phyloP scores from a whole-genome alignment of 106 monocot species.

The Dendrobium nobile region DNA sequence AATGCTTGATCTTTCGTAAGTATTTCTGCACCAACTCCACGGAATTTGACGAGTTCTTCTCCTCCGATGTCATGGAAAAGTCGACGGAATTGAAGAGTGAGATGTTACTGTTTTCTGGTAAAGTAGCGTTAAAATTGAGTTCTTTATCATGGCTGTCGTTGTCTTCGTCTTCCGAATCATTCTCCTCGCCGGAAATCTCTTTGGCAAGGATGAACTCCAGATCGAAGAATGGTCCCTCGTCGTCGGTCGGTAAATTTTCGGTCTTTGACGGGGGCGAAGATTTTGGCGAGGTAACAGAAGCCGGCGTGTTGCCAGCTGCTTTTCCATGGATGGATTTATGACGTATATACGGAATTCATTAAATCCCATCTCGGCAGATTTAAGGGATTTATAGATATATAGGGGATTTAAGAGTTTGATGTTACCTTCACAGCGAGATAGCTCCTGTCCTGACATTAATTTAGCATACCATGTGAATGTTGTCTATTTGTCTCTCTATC shows the following conservation, averaged over 20 bases:
- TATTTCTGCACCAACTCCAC: conserved; percentile 54
- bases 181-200: conserved; percentile 1
- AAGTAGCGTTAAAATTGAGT: not conserved
- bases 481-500: no score
- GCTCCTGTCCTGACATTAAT: no score
- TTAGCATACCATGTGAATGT: no score
- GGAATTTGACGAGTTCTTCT: conserved; percentile 25
- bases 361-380: no score
- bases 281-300: not conserved
- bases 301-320: conserved; percentile 11
- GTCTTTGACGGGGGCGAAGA: not conserved
- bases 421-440: no score
- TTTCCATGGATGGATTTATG: conserved; percentile 48
- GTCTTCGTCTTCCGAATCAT: not conserved
- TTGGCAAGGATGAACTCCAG: conserved; percentile 42
- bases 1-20: conserved; percentile 61
- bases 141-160: not conserved
- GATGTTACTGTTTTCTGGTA: not conserved
- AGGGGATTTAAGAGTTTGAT: no score
- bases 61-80: conserved; percentile 2
- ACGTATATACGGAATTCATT: no score
- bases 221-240: conserved; percentile 51
- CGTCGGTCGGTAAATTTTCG: conserved; percentile 12
- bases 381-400: no score
- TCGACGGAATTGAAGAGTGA: conserved; percentile 38